phyloP scores from a whole-genome alignment of 1,284 basidiomycete genomes.

The Puccinia polysora region DNA sequence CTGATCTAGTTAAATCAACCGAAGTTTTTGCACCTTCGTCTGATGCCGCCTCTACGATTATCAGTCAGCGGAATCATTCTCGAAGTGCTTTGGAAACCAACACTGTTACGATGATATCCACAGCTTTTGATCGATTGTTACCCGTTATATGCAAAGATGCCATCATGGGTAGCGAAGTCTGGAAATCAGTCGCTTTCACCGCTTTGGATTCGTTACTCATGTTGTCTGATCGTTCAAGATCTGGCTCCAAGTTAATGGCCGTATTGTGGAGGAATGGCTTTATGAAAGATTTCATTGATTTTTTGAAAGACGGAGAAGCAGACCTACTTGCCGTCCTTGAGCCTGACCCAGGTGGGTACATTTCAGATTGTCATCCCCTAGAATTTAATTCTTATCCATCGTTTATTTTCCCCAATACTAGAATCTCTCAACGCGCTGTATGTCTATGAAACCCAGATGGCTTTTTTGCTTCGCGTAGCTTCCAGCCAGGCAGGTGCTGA shows the following conservation, averaged over 20 bases:
- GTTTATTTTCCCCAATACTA: neutral
- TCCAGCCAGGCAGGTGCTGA: slow-evolving; percentile 78
- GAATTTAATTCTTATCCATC: neutral
- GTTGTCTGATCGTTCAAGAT: slow-evolving; percentile 57
- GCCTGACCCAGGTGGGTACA: slow-evolving; percentile 68
- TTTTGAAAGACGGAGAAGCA: slow-evolving; percentile 74
- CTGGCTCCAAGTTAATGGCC: slow-evolving; percentile 46
- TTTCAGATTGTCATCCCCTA: neutral
- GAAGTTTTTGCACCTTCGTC: slow-evolving; percentile 10
- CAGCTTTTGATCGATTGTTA: slow-evolving; percentile 65
- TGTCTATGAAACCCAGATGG: slow-evolving; percentile 91
- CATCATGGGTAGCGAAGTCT: slow-evolving; percentile 87
- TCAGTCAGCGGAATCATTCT: slow-evolving; percentile 16
- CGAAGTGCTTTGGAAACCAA: slow-evolving; percentile 36
- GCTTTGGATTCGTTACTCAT: slow-evolving; percentile 68
- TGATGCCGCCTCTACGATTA: slow-evolving; percentile 29
- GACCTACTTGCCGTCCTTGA: slow-evolving; percentile 74
- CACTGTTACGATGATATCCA: slow-evolving; percentile 55
- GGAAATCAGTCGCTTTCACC: slow-evolving; percentile 90
- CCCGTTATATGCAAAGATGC: slow-evolving; percentile 79
- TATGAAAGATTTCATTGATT: slow-evolving; percentile 73
- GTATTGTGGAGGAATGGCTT: slow-evolving; percentile 71
- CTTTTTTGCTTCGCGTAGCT: slow-evolving; percentile 76
- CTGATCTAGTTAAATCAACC: slow-evolving; percentile 10
- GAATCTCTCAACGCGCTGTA: slow-evolving; percentile 79